Percentiles rank a stretch among this genome's conserved stretches.
Evolutionary conservation across 2,329 filamentous ascomycete genomes (phyloP).

Genomic region (Penicillium sp.): DNA sequence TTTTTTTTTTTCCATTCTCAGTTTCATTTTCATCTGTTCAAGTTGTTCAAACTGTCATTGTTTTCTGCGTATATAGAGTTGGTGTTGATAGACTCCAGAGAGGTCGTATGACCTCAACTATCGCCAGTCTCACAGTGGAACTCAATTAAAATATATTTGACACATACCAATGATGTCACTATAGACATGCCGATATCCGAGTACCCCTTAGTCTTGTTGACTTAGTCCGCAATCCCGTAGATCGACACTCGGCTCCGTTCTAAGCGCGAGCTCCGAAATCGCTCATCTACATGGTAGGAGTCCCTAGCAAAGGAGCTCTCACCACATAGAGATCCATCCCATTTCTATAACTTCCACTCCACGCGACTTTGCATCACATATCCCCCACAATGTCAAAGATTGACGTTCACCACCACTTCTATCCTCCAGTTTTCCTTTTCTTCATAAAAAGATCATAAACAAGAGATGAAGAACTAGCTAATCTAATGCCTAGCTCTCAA

Average conservation of each 20-base stretch:
- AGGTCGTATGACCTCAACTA: no score
- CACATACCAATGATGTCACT: no score
- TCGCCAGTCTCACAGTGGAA: no score
- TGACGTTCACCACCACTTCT: constrained; percentile 10
- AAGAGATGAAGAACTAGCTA: neutral
- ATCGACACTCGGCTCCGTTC: no score
- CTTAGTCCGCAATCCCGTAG: no score
- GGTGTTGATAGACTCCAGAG: neutral
- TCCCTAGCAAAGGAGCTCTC: no score
- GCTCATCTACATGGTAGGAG: no score
- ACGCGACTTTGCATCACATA: neutral
- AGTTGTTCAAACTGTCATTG: neutral
- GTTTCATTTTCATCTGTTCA: neutral
- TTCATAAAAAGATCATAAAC: neutral
- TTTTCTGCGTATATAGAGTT: neutral
- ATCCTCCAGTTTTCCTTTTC: neutral
- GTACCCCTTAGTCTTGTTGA: no score
- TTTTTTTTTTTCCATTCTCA: neutral
- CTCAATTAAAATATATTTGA: no score
- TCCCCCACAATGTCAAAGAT: neutral
- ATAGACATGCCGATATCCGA: no score
- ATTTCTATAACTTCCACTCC: neutral
- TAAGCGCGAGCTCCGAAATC: no score
- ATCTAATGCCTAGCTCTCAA: neutral
- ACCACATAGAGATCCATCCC: neutral